A percentile compares a stretch with the other conserved stretches of the same genome.
phyloP scores from a whole-genome alignment of 495 filamentous ascomycete species.

The Trichoderma erinaceum region DNA sequence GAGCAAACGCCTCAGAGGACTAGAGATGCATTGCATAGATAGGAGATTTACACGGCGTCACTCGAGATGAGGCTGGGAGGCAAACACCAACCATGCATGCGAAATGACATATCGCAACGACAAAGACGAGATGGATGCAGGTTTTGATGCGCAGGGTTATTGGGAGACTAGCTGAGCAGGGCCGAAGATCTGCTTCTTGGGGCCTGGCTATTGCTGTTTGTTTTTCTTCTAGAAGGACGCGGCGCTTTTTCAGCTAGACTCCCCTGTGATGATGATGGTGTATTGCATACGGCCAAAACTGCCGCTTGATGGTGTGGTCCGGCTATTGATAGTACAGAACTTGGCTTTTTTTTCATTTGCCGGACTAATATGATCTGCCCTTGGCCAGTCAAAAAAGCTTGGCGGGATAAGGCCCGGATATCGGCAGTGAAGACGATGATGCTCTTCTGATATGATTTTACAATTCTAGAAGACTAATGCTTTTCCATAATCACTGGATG shows the following conservation, averaged over 20 bases:
- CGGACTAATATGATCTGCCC: neutral
- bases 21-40: neutral
- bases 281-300: neutral
- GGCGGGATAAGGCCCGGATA: neutral
- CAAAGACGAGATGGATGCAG: neutral
- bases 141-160: neutral
- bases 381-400: neutral
- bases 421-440: neutral
- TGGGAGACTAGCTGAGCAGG: neutral
- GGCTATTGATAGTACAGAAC: neutral
- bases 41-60: neutral
- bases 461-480: neutral
- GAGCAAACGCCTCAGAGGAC: too few species aligned
- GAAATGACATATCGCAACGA: neutral
- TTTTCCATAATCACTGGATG: neutral
- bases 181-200: neutral
- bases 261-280: slow-evolving; percentile 5
- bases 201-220: neutral
- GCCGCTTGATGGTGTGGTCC: slow-evolving; percentile 1
- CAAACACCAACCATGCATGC: neutral
- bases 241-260: neutral
- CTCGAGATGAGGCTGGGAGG: neutral
- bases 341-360: neutral
- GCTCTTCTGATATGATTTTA: neutral
- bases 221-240: neutral